Evolutionary conservation across 2,329 filamentous ascomycete species (phyloP).

Genomic region (Aureobasidium mangrovei): DNA sequence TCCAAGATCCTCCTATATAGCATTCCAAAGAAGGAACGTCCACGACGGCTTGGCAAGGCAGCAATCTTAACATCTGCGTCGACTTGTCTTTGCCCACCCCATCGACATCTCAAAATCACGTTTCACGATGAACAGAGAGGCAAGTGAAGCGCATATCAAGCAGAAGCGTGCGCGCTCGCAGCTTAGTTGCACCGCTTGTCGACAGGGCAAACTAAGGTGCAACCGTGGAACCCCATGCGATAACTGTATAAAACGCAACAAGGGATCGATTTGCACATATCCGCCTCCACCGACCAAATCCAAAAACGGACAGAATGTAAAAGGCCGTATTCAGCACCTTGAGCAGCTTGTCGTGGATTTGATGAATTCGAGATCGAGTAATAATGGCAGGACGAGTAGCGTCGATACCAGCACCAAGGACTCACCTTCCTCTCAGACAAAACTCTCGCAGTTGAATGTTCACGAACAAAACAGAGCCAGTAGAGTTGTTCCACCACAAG

Average conservation of each 20-base stretch:
- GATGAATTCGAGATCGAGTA: conserved; percentile 22
- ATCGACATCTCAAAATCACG: neutral
- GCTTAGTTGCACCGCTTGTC: conserved; percentile 29
- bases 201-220: conserved; percentile 30
- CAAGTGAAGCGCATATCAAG: conserved; percentile 16
- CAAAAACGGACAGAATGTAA: conserved; percentile 27
- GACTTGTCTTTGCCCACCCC: neutral
- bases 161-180: conserved; percentile 31
- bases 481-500: neutral
- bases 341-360: conserved; percentile 28
- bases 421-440: neutral
- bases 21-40: neutral
- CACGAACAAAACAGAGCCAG: neutral
- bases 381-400: neutral
- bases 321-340: conserved; percentile 27
- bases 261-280: conserved; percentile 25
- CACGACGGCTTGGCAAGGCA: neutral
- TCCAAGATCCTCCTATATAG: no score
- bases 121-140: neutral
- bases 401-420: neutral
- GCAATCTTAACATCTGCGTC: neutral
- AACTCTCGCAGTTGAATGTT: neutral
- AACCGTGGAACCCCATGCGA: conserved; percentile 29
- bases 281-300: conserved; percentile 25
- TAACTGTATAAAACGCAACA: conserved; percentile 29